Evolutionary conservation across 345 rosid genomes (phyloP), one percentile per base, ranked within the genome.

Genomic region (Eucalyptus viminalis): DNA sequence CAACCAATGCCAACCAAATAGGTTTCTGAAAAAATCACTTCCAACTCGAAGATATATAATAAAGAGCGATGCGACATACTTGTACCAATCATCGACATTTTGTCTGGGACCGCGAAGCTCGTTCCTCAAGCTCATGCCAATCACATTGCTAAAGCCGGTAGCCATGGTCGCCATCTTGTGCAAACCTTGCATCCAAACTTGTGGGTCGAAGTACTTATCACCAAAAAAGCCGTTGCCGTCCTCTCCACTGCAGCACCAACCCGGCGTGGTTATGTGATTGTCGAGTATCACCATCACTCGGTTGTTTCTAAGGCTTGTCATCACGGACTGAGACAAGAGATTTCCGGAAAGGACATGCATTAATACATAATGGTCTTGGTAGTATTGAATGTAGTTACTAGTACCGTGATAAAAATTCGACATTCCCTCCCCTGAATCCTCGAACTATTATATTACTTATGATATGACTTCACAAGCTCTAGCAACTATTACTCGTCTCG

Each of bases 161-260:
- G 96, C 96, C 16, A 94, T 58, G 21, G 92, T 91, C 12, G 99
- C 99, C 95, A 98, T 94, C 88, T 89, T 91, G 22, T 93, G 92
- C 37, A 97, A 92, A 47, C 96, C 99, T 3, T 90, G 88, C 90
- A 94, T 89, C 99, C 99, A 98, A 11, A 54, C 87, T 58, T 92
- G 93, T 3, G 99, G 99, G 37, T 94, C 90, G 86, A 98, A 97
- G 91, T 91, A 95, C 49, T 80, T 89, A 88, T 98, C 99, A 13
- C 99, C 99, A 83, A 98, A 97, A 92, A 98, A 98, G 16, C 99
- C 99, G 91, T 98, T 96, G 81, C 96, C 99, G 40, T 98, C 99
- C 15, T 56, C 86, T 69, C 31, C 91, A 87, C 92, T 92, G 89
- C 99, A 97, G 43, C 99, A 98, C 99, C 99, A 98, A 51, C 95